Evolutionary conservation across 495 filamentous ascomycete species (phyloP), one percentile per base, ranked within the genome.

Genomic region (Xanthoparmelia taractica): DNA sequence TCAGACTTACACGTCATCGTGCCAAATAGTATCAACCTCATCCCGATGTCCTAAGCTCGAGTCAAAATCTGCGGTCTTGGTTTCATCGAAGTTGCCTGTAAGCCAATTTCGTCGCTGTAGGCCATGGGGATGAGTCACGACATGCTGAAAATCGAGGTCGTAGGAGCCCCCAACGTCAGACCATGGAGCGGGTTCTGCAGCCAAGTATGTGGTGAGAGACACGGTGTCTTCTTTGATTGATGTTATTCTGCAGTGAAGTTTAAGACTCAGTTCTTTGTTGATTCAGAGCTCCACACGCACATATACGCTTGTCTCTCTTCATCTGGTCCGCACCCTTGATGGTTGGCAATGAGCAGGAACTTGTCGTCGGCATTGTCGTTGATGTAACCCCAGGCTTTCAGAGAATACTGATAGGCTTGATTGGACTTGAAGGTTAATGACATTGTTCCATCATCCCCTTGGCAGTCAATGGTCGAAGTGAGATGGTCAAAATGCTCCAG

Each of bases 341-440:
- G 74, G 60, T 76, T 76, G 1, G 72, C 70, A 56, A 76, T 75
- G 20, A 76, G 47, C 38, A 76, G 47, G 36, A 76, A 76, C 8
- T 58, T 62, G 20, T 65, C 50, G 29, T 70, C 58, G 11, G 67
- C 64, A 1, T 68, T 65, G 40, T 73, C 67, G 60, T 76, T 76
- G 54, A 76, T 68, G 29, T 59, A 65, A 18, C 47, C 38, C 74
- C 74, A 76, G 41, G 59, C 66, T 34, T 68, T 43, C 8, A 73
- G 50, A 4, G 74, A 74, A 50, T 73, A 67, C 15, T 73, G 45
- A 48, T 71, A 73, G 4, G 73, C 73, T 18, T 65, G 59, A 12
- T 64, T 54, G 0, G 71, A 73, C 2, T 38, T 67, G 59, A 75
- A 75, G 1, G 71, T 75, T 31, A 75, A 56, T 8, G 68, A 68